phyloP scores from a whole-genome alignment of 139 green algal genomes.

The Tetradesmus obliquus region DNA sequence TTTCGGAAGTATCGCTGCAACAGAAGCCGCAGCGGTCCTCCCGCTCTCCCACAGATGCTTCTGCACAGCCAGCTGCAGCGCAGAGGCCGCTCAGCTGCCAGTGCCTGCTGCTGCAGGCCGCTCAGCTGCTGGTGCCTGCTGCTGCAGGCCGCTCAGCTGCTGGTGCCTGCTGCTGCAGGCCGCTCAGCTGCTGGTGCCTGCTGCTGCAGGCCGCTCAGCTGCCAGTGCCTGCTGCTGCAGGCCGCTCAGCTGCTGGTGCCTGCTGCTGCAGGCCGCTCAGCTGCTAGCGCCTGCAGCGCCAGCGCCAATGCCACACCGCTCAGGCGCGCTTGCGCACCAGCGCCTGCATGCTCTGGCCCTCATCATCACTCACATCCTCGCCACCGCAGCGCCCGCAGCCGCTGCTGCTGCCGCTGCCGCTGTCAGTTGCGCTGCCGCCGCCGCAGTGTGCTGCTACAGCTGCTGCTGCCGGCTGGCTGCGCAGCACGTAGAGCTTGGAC shows the following conservation, averaged over 20 bases:
- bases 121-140: no score
- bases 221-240: no score
- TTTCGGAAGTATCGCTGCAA: not conserved
- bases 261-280: no score
- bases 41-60: no score
- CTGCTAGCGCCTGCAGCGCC: not conserved
- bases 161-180: no score
- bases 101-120: no score
- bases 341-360: not conserved
- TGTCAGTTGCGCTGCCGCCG: not conserved
- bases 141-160: no score
- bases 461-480: not conserved
- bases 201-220: no score
- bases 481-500: conserved; percentile 27
- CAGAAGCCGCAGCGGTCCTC: not conserved
- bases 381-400: not conserved
- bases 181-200: no score
- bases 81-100: not conserved
- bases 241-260: no score
- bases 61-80: not conserved
- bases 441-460: not conserved
- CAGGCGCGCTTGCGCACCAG: not conserved
- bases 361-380: not conserved
- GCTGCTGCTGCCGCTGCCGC: not conserved
- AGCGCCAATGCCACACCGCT: not conserved